These are phyloP conservation scores for Dendrothele bispora DNA, from an alignment of 768 basidiomycete species.

Conservation along the genomic window DNA sequence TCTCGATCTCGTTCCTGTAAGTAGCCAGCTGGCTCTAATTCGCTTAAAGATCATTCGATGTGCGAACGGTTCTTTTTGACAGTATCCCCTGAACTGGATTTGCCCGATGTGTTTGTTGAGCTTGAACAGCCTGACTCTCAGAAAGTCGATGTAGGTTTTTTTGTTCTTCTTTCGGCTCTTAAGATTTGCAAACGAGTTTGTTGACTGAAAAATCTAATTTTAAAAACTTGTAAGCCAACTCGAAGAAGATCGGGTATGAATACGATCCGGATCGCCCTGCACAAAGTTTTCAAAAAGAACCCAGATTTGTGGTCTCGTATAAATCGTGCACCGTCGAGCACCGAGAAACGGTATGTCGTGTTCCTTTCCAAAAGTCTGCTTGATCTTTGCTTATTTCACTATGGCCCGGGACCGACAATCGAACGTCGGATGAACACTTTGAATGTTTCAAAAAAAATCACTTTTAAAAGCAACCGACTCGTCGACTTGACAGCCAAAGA, in stretches of 20 bases:
- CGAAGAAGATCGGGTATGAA: neutral
- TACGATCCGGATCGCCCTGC: slow-evolving; percentile 1
- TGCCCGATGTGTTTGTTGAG: neutral
- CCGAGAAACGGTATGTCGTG: slow-evolving; percentile 11
- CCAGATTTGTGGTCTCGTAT: slow-evolving; percentile 19
- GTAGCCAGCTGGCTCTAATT: too few relatives aligned
- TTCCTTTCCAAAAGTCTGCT: neutral
- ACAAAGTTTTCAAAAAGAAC: slow-evolving; percentile 7
- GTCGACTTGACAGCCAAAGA: slow-evolving; percentile 41
- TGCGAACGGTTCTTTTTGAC: too few relatives aligned
- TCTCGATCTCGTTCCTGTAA: too few relatives aligned
- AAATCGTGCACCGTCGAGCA: neutral
- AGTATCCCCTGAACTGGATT: too few relatives aligned
- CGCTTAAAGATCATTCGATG: too few relatives aligned
- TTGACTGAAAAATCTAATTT: too few relatives aligned
- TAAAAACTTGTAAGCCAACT: neutral
- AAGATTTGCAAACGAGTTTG: too few relatives aligned
- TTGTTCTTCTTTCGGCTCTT: too few relatives aligned
- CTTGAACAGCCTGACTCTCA: slow-evolving; percentile 1
- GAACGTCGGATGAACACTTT: too few relatives aligned
- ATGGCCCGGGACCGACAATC: too few relatives aligned
- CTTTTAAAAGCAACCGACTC: slow-evolving; percentile 43
- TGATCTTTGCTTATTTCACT: neutral
- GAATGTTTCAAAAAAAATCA: too few relatives aligned
- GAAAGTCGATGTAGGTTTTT: slow-evolving; percentile 7